Base-by-base conservation (phyloP, 176 grass and related monocot species). In the Melocanna baccifera region DNA sequence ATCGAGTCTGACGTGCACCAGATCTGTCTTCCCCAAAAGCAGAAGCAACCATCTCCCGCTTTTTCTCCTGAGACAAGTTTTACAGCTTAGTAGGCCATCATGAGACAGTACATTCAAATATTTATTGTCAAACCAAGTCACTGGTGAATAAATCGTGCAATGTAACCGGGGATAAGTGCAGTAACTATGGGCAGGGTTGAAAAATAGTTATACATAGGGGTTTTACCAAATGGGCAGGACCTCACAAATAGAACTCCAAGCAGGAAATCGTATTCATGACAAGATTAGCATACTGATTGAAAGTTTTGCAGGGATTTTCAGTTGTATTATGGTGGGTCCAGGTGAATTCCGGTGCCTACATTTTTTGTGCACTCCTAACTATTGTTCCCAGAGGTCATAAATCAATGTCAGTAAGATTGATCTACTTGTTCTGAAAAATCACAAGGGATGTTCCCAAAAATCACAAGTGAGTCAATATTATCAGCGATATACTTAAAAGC, bases 1-100 rank as follows among this genome's bases (percentile, higher is more conserved):
- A 67, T 34, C 96, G 85, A 76, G 97, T 91, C 64, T 93, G 89
- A 58, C 92, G 88, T 26, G 88, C 87, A 83, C 90, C 91, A 69
- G 89, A 94, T 90, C 87, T 91, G 81, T 96, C 97, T 72, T 96
- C 93, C 10, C 97, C 97, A 88, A 99, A 99, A 39, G 97, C 97
- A 73, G 91, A 94, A 51, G 97, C 88, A 73, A 99, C 97, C 97
- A 99, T 99, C 79, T 96, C 97, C 39, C 97, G 87, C 45, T 99
- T 99, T 71, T 96, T 99, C 76, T 96, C 88, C 97, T 99, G 92
- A 62, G 55, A 83, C 40, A 76, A 25, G 61, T 70, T 48, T 7
- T 42, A 70, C 45, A 78, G 9, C 23, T 58, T 90, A 83, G 67
- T 32, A 67, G 29, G 81, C 72, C 67, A 64, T 22, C 28, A 76